phyloP scores from a whole-genome alignment of 2,329 filamentous ascomycete species.

The Botrytis deweyae region DNA sequence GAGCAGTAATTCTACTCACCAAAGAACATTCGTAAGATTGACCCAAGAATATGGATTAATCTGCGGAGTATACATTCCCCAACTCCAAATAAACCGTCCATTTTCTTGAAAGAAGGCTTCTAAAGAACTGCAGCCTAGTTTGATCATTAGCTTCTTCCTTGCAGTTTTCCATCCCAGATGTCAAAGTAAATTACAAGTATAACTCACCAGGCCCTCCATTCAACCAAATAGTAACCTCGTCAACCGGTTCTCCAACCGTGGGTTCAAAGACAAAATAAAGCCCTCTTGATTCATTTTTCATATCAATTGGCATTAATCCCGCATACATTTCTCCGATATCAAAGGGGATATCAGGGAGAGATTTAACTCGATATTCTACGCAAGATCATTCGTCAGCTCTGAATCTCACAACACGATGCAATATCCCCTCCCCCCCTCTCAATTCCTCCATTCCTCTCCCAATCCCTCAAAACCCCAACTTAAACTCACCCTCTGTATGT shows the following conservation, averaged over 20 bases:
- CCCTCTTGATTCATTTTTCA: conserved; percentile 44
- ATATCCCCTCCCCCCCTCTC: too few relatives aligned
- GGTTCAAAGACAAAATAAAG: conserved; percentile 56
- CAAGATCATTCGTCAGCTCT: background rate
- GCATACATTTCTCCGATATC: conserved; percentile 29
- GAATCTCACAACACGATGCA: too few relatives aligned
- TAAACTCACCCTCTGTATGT: background rate
- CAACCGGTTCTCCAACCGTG: conserved; percentile 45
- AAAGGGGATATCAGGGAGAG: background rate
- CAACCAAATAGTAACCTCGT: conserved; percentile 49
- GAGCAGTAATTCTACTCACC: conserved; percentile 33
- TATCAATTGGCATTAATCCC: conserved; percentile 50
- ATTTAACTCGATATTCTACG: background rate
- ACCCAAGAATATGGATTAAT: conserved; percentile 40
- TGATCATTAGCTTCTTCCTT: background rate
- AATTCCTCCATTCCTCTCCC: background rate
- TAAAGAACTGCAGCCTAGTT: conserved; percentile 43
- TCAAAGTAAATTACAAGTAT: background rate
- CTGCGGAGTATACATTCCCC: conserved; percentile 30
- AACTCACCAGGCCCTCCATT: conserved; percentile 38
- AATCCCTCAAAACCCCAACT: background rate
- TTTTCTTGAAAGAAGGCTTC: conserved; percentile 42
- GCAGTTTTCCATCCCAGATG: background rate
- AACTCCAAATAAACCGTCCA: conserved; percentile 40
- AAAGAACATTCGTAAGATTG: conserved; percentile 45